Evolutionary conservation across 2,329 filamentous ascomycete species (phyloP), one percentile per base, ranked within the genome.

Genomic region (Fusarium mexicanum): DNA sequence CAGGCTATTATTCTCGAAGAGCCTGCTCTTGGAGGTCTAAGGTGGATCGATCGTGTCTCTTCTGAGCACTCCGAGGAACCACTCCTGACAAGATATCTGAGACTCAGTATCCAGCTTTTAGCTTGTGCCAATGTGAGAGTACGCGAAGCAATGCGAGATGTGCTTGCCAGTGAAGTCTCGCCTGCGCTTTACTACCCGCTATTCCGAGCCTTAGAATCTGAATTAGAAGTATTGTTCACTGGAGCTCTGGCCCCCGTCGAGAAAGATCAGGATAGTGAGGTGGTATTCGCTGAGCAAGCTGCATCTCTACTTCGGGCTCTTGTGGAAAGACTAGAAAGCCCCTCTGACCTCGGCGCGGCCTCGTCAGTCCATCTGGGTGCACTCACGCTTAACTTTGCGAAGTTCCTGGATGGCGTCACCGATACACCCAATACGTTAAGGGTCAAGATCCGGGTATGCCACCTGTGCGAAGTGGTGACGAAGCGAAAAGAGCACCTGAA

Each of bases 381-480:
- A 7, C 82, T 93, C 46, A 89, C 90, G 2, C 84, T 93, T 46
- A 91, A 89, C 78, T 91, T 93, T 78, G 90, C 91, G 40, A 92
- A 90, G 72, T 93, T 92, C 71, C 80, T 93, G 46, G 89, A 92
- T 71, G 87, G 87, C 10, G 81, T 89, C 14, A 78, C 86, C 8
- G 91, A 92, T 67, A 88, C 86, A 18, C 80, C 85, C 14, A 88
- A 86, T 72, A 89, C 87, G 26, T 79, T 92, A 22, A 86, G 90
- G 61, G 90, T 92, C 50, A 93, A 92, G 78, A 92, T 92, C 77
- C 91, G 91, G 75, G 89, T 92, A 46, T 93, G 91, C 76, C 90
- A 92, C 74, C 81, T 93, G 13, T 91, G 88, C 67, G 91, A 93
- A 74, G 87, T 87, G 8, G 87, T 93, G 40, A 91, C 88, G 18